Evolutionary conservation across 2,329 filamentous ascomycete species (phyloP).

Genomic region (Hypoxylon rubiginosum): DNA sequence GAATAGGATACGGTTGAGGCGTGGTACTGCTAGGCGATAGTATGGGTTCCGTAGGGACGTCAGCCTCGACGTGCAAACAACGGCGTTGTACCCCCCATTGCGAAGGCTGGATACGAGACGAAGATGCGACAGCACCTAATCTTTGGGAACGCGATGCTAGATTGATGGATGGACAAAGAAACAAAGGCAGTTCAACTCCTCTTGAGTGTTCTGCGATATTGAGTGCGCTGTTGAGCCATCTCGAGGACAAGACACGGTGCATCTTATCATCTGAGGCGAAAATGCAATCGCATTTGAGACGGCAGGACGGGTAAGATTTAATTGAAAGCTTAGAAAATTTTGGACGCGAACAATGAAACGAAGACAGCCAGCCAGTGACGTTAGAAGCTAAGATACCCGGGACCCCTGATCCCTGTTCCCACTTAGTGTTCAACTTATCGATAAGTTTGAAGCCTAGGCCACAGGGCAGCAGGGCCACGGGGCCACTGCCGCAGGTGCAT

Average conservation of each 20-base stretch:
- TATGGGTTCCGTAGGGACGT: slow-evolving; percentile 12
- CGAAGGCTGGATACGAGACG: slow-evolving; percentile 29
- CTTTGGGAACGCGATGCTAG: slow-evolving; percentile 52
- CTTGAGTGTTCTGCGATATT: slow-evolving; percentile 57
- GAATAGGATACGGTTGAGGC: slow-evolving; percentile 16
- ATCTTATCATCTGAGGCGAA: slow-evolving; percentile 50
- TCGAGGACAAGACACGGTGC: slow-evolving; percentile 60
- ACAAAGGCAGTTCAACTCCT: slow-evolving; percentile 59
- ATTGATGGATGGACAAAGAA: slow-evolving; percentile 62
- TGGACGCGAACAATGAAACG: background rate
- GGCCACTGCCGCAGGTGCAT: background rate
- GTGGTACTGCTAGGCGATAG: slow-evolving; percentile 8
- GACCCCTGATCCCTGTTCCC: slow-evolving; percentile 14
- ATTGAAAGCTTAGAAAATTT: slow-evolving; percentile 16
- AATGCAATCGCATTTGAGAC: slow-evolving; percentile 19
- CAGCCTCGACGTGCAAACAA: slow-evolving; percentile 49
- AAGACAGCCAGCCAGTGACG: slow-evolving; percentile 26
- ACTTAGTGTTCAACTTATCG: slow-evolving; percentile 17
- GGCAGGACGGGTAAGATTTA: slow-evolving; percentile 12
- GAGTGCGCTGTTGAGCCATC: slow-evolving; percentile 60
- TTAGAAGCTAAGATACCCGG: slow-evolving; percentile 11
- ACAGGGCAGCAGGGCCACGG: too few relatives aligned
- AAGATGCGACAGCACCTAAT: slow-evolving; percentile 25
- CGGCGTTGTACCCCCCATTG: slow-evolving; percentile 46
- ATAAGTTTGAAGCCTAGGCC: slow-evolving; percentile 15